phyloP scores from a whole-genome alignment of 2,329 filamentous ascomycete species.

The Tolypocladium ophioglossoides region DNA sequence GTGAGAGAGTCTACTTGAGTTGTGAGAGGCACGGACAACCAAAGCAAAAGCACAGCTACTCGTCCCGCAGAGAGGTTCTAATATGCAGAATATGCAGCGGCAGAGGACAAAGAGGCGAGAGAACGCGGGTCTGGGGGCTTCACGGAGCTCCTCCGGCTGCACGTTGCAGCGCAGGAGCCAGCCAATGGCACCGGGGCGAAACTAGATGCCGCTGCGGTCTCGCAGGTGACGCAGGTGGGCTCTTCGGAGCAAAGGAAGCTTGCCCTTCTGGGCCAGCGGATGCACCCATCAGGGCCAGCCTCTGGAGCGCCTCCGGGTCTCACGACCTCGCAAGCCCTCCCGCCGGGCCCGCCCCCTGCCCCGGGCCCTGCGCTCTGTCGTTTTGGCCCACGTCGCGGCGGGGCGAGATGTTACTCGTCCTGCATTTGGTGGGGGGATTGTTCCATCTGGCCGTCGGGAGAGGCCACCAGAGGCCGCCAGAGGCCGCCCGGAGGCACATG shows the following conservation, averaged over 20 bases:
- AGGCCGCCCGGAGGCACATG: too few species aligned
- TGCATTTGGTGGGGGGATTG: background rate
- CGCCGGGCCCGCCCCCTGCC: too few species aligned
- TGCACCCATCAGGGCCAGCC: too few species aligned
- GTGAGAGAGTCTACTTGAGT: background rate
- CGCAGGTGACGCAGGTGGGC: conserved; percentile 1
- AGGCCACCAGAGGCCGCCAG: too few species aligned
- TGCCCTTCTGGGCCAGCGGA: conserved; percentile 1
- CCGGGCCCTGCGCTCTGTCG: too few species aligned
- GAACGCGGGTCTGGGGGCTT: conserved; percentile 1
- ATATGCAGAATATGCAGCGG: background rate
- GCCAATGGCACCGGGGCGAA: background rate
- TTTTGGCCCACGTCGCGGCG: too few species aligned
- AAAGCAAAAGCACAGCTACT: background rate
- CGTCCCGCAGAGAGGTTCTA: background rate
- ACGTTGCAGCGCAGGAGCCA: background rate
- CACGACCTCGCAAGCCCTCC: too few species aligned
- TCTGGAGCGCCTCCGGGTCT: too few species aligned
- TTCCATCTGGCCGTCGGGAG: background rate
- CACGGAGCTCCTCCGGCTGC: background rate
- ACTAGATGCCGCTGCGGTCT: background rate
- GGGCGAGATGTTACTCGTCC: too few species aligned
- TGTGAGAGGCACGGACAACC: background rate
- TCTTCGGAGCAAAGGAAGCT: conserved; percentile 9
- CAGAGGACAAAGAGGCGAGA: background rate